A percentile compares a stretch with the other conserved stretches of the same genome.
Conservation (phyloP, 2,329 filamentous ascomycete species). For the Chalaropsis thielavioides region DNA sequence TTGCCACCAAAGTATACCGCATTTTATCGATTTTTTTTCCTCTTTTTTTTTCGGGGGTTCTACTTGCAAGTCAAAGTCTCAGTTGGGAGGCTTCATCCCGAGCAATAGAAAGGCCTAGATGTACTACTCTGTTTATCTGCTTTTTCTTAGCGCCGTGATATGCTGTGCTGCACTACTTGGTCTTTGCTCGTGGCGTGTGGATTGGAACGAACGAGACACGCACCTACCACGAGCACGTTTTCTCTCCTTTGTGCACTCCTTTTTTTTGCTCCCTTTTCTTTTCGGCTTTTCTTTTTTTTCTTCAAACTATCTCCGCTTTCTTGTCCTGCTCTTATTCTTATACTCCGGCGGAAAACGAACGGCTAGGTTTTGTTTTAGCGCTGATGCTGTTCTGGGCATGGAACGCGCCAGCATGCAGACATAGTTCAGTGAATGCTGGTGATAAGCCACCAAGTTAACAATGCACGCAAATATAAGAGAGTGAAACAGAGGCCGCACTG, state of each 20-base stretch:
- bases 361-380: slow-evolving; percentile 6
- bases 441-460: neutral
- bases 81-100: neutral
- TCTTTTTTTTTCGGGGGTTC: neutral
- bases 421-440: neutral
- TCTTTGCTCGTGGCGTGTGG: neutral
- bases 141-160: neutral
- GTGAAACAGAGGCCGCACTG: neutral
- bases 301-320: neutral
- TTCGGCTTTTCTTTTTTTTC: neutral
- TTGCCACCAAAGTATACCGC: neutral
- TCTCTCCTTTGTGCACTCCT: neutral
- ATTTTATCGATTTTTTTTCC: neutral
- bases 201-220: neutral
- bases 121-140: neutral
- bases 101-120: neutral
- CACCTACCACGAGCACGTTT: neutral
- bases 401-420: neutral
- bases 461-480: neutral
- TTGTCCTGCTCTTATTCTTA: neutral
- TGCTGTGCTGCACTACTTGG: neutral
- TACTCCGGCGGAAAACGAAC: neutral
- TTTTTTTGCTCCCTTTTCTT: neutral
- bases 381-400: neutral
- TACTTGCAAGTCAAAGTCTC: neutral